These are phyloP conservation scores for Apiospora arundinis DNA, from an alignment of 2,329 filamentous ascomycete genomes.

Conservation along the genomic window DNA sequence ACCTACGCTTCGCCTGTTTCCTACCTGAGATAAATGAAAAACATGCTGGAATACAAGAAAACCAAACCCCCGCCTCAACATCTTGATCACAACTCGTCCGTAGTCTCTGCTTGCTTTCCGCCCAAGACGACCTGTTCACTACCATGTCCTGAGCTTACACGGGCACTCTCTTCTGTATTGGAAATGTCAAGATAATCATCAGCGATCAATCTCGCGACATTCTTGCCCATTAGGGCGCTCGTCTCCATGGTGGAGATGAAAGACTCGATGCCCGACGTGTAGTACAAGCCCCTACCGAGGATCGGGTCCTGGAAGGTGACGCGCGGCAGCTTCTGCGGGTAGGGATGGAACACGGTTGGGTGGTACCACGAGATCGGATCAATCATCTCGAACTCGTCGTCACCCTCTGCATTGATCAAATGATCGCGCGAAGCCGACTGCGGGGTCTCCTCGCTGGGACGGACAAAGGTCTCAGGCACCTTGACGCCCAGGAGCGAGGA, in stretches of 20 bases:
- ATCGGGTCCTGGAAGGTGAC: slow-evolving; percentile 85
- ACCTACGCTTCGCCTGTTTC: background rate
- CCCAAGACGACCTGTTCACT: slow-evolving; percentile 3
- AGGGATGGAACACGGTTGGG: slow-evolving; percentile 80
- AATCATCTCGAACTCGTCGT: slow-evolving; percentile 40
- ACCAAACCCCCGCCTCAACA: background rate
- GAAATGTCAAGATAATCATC: slow-evolving; percentile 55
- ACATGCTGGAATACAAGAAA: background rate
- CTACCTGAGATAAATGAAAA: background rate
- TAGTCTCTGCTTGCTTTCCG: background rate
- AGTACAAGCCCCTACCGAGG: slow-evolving; percentile 71
- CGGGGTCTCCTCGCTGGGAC: background rate
- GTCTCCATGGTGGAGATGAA: slow-evolving; percentile 99
- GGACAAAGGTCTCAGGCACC: slow-evolving; percentile 49
- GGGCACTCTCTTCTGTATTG: background rate
- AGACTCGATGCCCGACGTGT: slow-evolving; percentile 80
- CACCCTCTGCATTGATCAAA: slow-evolving; percentile 25
- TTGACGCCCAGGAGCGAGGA: slow-evolving; percentile 56
- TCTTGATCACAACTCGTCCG: background rate
- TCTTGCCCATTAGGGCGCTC: slow-evolving; percentile 87
- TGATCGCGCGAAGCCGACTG: too few relatives aligned
- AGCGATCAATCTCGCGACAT: slow-evolving; percentile 75
- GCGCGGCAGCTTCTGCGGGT: slow-evolving; percentile 83
- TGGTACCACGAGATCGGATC: slow-evolving; percentile 76
- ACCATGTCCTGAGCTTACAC: background rate